Evolutionary conservation across 208 protist species (phyloP), one percentile per base, ranked within the genome.

Genomic region (Balamuthia mandrillaris): DNA sequence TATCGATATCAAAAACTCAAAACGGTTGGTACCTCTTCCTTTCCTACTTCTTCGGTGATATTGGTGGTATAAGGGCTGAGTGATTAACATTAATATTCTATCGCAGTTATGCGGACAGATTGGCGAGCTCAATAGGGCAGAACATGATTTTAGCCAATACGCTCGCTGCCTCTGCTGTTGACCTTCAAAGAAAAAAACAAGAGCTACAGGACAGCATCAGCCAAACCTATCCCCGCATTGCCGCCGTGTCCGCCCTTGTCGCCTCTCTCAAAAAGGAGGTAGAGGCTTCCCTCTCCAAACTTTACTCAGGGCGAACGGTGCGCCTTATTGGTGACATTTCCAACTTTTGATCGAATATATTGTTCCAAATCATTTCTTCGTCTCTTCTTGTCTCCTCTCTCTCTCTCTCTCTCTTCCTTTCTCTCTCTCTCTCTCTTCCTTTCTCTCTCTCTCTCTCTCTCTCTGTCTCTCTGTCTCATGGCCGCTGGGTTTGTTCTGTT

Each of bases 1-100:
- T 24, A 45, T 74, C 41, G 65, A 74, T n/a, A 74, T 74, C 65
- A 45, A 74, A 31, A 74, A 74, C 65, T 74, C 65, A 21, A 74
- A 74, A 37, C 45, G 51, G 65, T 70, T 27, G 18, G 61, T 35
- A 0, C 24, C 21, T 1, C 60, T 21, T 21, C n/a, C 24, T 35
- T 18, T 0, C n/a, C n/a, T n/a, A n/a, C n/a, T n/a, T n/a, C n/a
- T n/a, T n/a, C n/a, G n/a, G n/a, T n/a, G n/a, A n/a, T n/a, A 10
- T n/a, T 52, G 47, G 14, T n/a, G 18, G 47, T 18, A 52, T 10
- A n/a, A 18, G 10, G 10, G 47, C 47, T 52, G 10, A n/a, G 18
- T 10, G 18, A 10, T 10, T 18, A 52, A 10, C 47, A 52, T n/a
- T 18, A 18, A 10, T 52, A 52, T n/a, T 18, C 14, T 52, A n/a